These are phyloP conservation scores for Collybiopsis confluens DNA, from an alignment of 768 basidiomycete genomes.

Conservation along the genomic window DNA sequence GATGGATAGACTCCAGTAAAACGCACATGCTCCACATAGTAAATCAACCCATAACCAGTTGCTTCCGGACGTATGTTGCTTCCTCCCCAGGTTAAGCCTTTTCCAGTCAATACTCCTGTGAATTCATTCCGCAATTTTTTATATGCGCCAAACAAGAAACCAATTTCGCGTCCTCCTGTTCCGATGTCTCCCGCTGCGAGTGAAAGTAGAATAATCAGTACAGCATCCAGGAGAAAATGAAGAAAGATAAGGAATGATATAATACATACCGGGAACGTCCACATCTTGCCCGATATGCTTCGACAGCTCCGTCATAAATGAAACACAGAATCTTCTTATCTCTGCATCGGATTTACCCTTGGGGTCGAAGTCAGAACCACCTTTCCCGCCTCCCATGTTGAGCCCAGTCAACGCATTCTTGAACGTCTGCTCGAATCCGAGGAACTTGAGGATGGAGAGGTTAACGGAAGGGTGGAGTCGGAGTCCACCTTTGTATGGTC, in stretches of 20 bases:
- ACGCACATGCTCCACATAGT: slow-evolving; percentile 69
- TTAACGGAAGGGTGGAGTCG: slow-evolving; percentile 77
- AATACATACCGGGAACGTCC: slow-evolving; percentile 56
- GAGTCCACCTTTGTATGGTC: slow-evolving; percentile 77
- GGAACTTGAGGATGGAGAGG: slow-evolving; percentile 80
- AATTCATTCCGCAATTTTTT: slow-evolving; percentile 72
- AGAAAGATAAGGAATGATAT: neutral
- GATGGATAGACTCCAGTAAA: neutral
- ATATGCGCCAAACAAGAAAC: slow-evolving; percentile 76
- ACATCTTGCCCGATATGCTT: slow-evolving; percentile 71
- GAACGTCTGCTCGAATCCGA: slow-evolving; percentile 79
- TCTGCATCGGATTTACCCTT: slow-evolving; percentile 76
- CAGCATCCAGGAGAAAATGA: too few species aligned
- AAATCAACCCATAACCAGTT: slow-evolving; percentile 70
- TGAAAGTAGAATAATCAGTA: too few species aligned
- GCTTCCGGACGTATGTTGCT: slow-evolving; percentile 73
- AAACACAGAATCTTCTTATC: slow-evolving; percentile 64
- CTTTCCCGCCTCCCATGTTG: slow-evolving; percentile 77
- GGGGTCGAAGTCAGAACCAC: slow-evolving; percentile 77
- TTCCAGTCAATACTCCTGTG: slow-evolving; percentile 66
- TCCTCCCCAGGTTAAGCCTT: slow-evolving; percentile 67
- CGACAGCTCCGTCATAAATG: slow-evolving; percentile 75
- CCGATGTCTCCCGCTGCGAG: slow-evolving; percentile 72
- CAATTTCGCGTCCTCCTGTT: slow-evolving; percentile 71
- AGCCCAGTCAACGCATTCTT: slow-evolving; percentile 77